Percentiles rank a stretch among this genome's conserved stretches.
phyloP scores from a whole-genome alignment of 495 filamentous ascomycete species.

The Hypoxylon lenormandii region DNA sequence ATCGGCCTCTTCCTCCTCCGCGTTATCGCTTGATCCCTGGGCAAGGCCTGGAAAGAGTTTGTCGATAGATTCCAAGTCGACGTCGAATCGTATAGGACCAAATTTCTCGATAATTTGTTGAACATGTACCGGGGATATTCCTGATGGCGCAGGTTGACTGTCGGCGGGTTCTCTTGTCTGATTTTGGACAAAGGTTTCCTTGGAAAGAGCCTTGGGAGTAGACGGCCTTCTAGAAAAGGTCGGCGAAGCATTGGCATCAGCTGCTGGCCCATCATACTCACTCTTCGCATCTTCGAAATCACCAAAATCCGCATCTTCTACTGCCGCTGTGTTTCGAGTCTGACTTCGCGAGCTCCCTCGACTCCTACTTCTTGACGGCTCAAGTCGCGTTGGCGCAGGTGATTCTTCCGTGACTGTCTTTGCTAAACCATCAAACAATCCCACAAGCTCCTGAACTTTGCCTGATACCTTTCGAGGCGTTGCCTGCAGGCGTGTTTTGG shows the following conservation, averaged over 20 bases:
- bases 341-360: constrained; percentile 28
- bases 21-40: constrained; percentile 2
- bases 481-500: constrained; percentile 46
- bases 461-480: constrained; percentile 49
- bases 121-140: constrained; percentile 11
- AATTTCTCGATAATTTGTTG: constrained; percentile 46
- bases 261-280: constrained; percentile 44
- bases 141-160: neutral
- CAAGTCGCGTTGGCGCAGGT: constrained; percentile 30
- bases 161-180: constrained; percentile 1
- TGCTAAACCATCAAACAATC: constrained; percentile 61
- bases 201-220: constrained; percentile 27
- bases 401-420: constrained; percentile 53
- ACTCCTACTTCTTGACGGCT: constrained; percentile 18
- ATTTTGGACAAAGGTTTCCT: constrained; percentile 4
- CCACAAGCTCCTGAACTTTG: constrained; percentile 63
- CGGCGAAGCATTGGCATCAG: constrained; percentile 16
- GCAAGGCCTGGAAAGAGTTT: constrained; percentile 58
- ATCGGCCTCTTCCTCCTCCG: constrained; percentile 1
- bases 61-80: constrained; percentile 58
- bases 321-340: constrained; percentile 27
- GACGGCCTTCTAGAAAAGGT: constrained; percentile 20
- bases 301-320: constrained; percentile 60
- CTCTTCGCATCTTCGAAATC: constrained; percentile 65
- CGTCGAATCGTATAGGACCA: constrained; percentile 52